phyloP scores from a whole-genome alignment of 75 land plant genomes.

The Cupressus sempervirens region DNA sequence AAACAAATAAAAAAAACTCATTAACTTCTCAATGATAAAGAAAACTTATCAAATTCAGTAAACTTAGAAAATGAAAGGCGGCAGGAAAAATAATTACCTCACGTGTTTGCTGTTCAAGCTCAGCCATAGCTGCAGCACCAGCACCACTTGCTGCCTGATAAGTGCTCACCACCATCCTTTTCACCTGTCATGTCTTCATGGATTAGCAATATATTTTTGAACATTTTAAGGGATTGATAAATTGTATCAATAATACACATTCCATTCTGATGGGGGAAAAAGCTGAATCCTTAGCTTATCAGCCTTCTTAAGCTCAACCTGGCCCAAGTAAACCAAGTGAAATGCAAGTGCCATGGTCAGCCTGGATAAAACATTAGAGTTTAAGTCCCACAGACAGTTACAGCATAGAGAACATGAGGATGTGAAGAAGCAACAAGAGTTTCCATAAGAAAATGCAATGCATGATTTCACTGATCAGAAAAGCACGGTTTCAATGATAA shows the following conservation, averaged over 20 bases:
- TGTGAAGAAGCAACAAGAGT: neutral
- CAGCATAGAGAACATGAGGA: neutral
- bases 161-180: constrained; percentile 96
- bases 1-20: constrained; percentile 7
- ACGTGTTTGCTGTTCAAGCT: constrained; percentile 87
- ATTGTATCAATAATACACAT: neutral
- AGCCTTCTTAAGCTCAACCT: neutral
- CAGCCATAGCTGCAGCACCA: constrained; percentile 99
- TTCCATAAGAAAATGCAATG: neutral
- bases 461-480: neutral
- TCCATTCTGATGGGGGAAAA: neutral
- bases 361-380: neutral
- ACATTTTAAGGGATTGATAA: neutral
- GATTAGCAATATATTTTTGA: neutral
- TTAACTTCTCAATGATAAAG: neutral
- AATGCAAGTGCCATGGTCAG: neutral
- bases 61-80: neutral
- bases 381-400: neutral
- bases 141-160: constrained; percentile 99
- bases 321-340: neutral
- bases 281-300: neutral
- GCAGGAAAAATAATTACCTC: constrained; percentile 48
- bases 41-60: neutral
- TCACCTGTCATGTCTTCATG: constrained; percentile 38
- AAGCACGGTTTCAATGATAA: neutral